A percentile compares a stretch with the other conserved stretches of the same genome.
These are phyloP conservation scores for Rugosomyces carneus DNA, from an alignment of 1,284 basidiomycete species.

Conservation along the genomic window DNA sequence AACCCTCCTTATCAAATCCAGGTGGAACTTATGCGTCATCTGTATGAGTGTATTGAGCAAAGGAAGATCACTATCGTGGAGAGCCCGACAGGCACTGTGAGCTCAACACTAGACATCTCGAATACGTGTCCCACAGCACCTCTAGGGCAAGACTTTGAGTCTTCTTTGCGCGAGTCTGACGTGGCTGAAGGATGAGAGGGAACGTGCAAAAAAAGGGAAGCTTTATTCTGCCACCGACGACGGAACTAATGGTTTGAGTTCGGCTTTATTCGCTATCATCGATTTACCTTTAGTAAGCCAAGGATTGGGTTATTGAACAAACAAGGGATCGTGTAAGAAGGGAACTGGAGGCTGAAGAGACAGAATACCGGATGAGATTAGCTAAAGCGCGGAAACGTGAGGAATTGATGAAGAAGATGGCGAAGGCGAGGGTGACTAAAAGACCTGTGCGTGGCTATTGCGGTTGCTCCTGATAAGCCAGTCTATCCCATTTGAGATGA, in stretches of 20 bases:
- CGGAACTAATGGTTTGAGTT: constrained; percentile 27
- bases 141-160: constrained; percentile 80
- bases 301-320: constrained; percentile 80
- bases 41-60: constrained; percentile 78
- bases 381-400: constrained; percentile 57
- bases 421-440: constrained; percentile 53
- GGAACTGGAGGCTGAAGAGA: constrained; percentile 62
- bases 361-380: constrained; percentile 57
- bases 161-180: constrained; percentile 75
- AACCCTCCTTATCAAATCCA: constrained; percentile 84
- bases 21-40: constrained; percentile 80
- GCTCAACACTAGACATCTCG: neutral
- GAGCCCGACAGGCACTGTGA: constrained; percentile 80
- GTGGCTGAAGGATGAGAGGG: constrained; percentile 71
- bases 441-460: constrained; percentile 39
- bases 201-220: constrained; percentile 60
- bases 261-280: neutral
- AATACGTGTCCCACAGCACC: neutral
- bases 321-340: constrained; percentile 57
- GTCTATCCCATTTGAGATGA: neutral
- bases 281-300: constrained; percentile 34
- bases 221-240: constrained; percentile 36
- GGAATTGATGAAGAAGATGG: constrained; percentile 49
- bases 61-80: constrained; percentile 77
- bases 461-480: neutral